Evolutionary conservation across 257 asterid genomes (phyloP).

Genomic region (Scutellaria minor): DNA sequence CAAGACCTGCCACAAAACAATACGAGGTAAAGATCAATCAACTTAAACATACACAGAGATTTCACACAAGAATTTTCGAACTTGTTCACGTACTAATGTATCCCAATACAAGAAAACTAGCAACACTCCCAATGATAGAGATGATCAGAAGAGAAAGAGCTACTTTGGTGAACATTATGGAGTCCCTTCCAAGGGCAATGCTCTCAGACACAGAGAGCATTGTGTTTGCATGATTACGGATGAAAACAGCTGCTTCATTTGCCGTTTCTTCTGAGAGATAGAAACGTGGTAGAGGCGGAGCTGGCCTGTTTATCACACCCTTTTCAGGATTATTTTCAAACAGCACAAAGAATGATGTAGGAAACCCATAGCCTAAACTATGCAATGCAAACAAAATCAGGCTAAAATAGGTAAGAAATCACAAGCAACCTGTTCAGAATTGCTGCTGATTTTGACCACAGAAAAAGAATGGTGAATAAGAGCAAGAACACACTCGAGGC

Average conservation of each 20-base stretch:
- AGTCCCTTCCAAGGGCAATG: constrained; percentile 71
- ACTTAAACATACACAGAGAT: neutral
- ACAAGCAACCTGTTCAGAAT: constrained; percentile 68
- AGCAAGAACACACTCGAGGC: constrained; percentile 77
- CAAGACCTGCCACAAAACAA: constrained; percentile 48
- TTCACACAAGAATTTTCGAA: neutral
- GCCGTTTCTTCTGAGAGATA: constrained; percentile 70
- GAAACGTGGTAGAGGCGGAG: constrained; percentile 84
- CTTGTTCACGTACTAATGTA: constrained; percentile 54
- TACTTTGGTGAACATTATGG: constrained; percentile 59
- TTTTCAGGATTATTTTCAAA: neutral
- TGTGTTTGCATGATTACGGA: constrained; percentile 48
- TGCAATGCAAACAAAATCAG: neutral
- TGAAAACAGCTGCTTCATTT: constrained; percentile 50
- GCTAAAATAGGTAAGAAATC: neutral
- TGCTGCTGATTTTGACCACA: constrained; percentile 95
- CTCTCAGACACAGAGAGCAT: constrained; percentile 57
- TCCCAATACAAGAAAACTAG: constrained; percentile 58
- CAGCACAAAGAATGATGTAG: neutral
- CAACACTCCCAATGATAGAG: constrained; percentile 59
- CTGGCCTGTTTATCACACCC: constrained; percentile 56
- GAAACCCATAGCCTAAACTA: constrained; percentile 7
- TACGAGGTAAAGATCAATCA: neutral
- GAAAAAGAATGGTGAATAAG: constrained; percentile 70
- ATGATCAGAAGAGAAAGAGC: constrained; percentile 49